phyloP scores from a whole-genome alignment of 2,329 filamentous ascomycete species.

The Raffaelea arxii region DNA sequence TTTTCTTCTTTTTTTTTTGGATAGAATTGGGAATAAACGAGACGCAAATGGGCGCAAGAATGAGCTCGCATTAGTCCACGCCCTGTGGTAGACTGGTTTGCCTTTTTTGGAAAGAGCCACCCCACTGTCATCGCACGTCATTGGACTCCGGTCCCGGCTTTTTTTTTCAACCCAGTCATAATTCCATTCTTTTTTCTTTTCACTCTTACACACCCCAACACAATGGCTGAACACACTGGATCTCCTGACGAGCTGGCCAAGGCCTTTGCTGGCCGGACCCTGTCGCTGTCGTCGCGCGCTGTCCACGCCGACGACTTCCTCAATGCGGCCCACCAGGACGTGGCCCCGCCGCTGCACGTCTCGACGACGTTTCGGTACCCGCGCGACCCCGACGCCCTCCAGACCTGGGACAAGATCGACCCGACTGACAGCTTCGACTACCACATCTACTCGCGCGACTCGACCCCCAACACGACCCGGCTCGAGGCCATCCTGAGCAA shows the following conservation, averaged over 20 bases:
- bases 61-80: no score
- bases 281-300: conserved; percentile 59
- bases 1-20: background rate
- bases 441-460: conserved; percentile 77
- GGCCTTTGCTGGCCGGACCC: conserved; percentile 23
- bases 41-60: no score
- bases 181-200: no score
- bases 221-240: background rate
- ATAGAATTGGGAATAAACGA: background rate
- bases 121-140: no score
- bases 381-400: conserved; percentile 57
- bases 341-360: conserved; percentile 82
- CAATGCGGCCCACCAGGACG: conserved; percentile 63
- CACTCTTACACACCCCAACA: background rate
- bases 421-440: conserved; percentile 55
- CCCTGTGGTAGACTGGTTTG: no score
- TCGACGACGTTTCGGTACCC: conserved; percentile 86
- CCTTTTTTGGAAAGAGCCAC: no score
- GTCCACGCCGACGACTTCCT: conserved; percentile 75
- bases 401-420: conserved; percentile 39
- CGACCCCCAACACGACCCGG: conserved; percentile 70
- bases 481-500: conserved; percentile 74
- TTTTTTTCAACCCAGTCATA: no score
- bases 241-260: conserved; percentile 17
- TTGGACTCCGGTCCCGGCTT: no score